Percentiles rank a stretch among this genome's conserved stretches.
phyloP scores from a whole-genome alignment of 73 alveolate species.

The Diophrys appendiculata region DNA sequence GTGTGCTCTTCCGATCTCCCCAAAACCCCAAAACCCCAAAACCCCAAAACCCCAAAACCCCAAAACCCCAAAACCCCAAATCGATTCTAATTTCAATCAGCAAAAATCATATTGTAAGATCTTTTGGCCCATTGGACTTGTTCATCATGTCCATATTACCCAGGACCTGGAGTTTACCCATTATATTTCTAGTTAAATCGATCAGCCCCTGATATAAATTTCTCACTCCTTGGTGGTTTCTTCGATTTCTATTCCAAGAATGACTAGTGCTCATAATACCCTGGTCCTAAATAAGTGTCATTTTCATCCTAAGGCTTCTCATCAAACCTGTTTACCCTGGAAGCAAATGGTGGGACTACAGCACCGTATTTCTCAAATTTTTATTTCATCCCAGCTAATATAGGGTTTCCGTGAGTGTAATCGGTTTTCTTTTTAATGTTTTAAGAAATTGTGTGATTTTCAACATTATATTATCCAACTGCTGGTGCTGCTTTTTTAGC shows the following conservation, averaged over 20 bases:
- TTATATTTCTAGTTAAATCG: constrained; percentile 32
- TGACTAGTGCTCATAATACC: constrained; percentile 60
- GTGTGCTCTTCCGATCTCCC: too few relatives aligned
- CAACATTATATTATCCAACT: constrained; percentile 44
- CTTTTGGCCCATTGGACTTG: constrained; percentile 27
- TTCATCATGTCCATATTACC: constrained; percentile 36
- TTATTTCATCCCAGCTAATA: constrained; percentile 47
- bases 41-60: constrained; percentile 8
- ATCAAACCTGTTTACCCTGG: constrained; percentile 44
- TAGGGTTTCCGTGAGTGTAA: constrained; percentile 53
- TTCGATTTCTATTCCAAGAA: constrained; percentile 13
- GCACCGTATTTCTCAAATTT: constrained; percentile 35
- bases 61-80: background rate
- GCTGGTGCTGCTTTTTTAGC: constrained; percentile 33
- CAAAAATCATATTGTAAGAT: constrained; percentile 43
- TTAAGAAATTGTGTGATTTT: constrained; percentile 28
- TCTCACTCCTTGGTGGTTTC: constrained; percentile 16
- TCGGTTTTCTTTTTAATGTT: constrained; percentile 37
- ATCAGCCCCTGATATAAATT: constrained; percentile 16
- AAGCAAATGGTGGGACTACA: constrained; percentile 15
- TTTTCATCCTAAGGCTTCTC: constrained; percentile 45
- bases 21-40: too few relatives aligned
- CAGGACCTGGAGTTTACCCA: constrained; percentile 54
- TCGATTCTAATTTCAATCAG: constrained; percentile 14
- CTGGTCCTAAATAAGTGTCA: constrained; percentile 68